Evolutionary conservation across 2,329 filamentous ascomycete genomes (phyloP).

Genomic region (Rhexocercosporidium sp.): DNA sequence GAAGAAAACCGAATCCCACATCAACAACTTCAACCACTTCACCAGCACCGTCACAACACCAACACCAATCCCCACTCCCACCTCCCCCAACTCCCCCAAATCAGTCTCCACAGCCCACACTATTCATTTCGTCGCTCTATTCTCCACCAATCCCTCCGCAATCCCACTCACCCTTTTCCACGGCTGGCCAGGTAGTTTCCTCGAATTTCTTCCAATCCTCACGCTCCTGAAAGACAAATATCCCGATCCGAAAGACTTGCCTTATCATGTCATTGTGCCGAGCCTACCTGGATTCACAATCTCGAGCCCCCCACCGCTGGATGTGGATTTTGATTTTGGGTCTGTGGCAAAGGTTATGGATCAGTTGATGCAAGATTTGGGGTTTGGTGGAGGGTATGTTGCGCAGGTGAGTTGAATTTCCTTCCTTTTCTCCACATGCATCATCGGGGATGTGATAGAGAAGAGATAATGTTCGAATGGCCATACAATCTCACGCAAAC

Average conservation of each 20-base stretch:
- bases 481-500: no score
- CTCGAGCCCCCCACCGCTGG: slow-evolving; percentile 29
- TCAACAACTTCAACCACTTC: slow-evolving; percentile 26
- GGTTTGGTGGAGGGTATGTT: slow-evolving; percentile 40
- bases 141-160: slow-evolving; percentile 28
- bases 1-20: slow-evolving; percentile 20
- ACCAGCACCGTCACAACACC: slow-evolving; percentile 9
- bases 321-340: slow-evolving; percentile 43
- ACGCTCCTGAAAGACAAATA: slow-evolving; percentile 39
- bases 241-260: slow-evolving; percentile 19
- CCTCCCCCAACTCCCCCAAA: neutral
- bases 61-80: neutral
- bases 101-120: slow-evolving; percentile 5
- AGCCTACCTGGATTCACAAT: slow-evolving; percentile 33
- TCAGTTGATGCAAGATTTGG: slow-evolving; percentile 26
- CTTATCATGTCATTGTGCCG: slow-evolving; percentile 34
- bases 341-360: slow-evolving; percentile 23
- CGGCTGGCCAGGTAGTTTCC: slow-evolving; percentile 33
- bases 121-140: slow-evolving; percentile 30
- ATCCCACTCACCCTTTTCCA: slow-evolving; percentile 29
- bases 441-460: neutral
- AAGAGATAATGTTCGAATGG: no score
- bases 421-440: neutral
- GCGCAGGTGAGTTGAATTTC: slow-evolving; percentile 14
- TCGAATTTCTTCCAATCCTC: slow-evolving; percentile 31